Percentiles rank a stretch among this genome's conserved stretches.
Evolutionary conservation across 768 basidiomycete species (phyloP).

Genomic region (Naematelia encephala): DNA sequence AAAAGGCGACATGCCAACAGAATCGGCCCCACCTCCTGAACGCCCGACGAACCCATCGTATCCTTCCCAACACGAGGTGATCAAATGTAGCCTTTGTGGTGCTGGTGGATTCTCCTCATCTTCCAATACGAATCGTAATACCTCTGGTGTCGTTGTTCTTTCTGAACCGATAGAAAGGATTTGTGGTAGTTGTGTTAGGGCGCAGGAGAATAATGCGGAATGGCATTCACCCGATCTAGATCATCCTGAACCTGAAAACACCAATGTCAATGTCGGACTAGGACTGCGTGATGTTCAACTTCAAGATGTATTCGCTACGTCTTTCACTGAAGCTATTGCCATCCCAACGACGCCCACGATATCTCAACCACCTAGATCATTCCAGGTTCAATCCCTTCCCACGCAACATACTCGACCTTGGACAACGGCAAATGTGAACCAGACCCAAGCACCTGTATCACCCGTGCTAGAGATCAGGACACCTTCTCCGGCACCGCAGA

Average conservation of each 20-base stretch:
- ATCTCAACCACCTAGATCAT: not conserved
- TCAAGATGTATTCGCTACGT: not conserved
- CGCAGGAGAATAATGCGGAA: not conserved
- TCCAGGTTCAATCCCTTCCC: conserved; percentile 29
- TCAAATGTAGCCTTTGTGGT: conserved; percentile 45
- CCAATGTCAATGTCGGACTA: conserved; percentile 6
- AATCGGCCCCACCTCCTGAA: conserved; percentile 27
- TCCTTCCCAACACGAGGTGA: conserved; percentile 8
- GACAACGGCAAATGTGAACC: conserved; percentile 12
- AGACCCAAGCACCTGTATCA: not conserved
- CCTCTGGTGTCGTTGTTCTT: conserved; percentile 20
- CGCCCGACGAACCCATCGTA: conserved; percentile 1
- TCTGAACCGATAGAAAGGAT: conserved; percentile 32
- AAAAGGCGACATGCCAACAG: conserved; percentile 35
- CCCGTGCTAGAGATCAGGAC: conserved; percentile 7
- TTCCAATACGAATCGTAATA: conserved; percentile 3
- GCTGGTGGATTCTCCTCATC: conserved; percentile 11
- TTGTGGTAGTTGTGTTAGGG: conserved; percentile 29
- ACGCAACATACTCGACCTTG: conserved; percentile 31
- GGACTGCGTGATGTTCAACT: conserved; percentile 6
- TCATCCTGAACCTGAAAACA: not conserved
- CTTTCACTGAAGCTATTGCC: not conserved
- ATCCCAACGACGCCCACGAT: not conserved
- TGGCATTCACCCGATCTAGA: not conserved
- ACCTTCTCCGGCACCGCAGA: conserved; percentile 1